Base-by-base conservation (phyloP, 2,329 filamentous ascomycete species). In the Calonectria pteridis region DNA sequence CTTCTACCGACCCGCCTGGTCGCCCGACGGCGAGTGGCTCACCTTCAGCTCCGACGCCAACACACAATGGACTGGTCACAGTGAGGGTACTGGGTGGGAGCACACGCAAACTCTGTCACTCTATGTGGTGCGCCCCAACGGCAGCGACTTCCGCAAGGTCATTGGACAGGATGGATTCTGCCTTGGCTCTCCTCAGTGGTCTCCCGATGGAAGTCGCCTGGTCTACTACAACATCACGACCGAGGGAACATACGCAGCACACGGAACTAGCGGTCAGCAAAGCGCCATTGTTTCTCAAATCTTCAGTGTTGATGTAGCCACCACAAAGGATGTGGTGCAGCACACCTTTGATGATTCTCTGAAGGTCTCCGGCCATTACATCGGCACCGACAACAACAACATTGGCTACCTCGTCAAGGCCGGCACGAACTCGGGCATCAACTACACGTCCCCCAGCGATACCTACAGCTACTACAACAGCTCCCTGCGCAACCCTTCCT, bases 371-470 rank as follows among this genome's bases (percentile, higher is more conserved):
- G 68, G 68, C 16, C 59, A 66, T n/a, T 71, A 71, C 35, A 11
- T 71, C 13, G 68, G 59, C 23, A 31, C 43, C 10, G 35, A 37
- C 6, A 71, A 26, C 35, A 40, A 29, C 28, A 66, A 66, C 37
- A 66, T 71, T 46, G 69, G 46, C 10, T 71, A 71, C 49, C 49
- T 71, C 20, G 62, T 66, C 59, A 66, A 71, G 51, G 69, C 69
- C 23, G 69, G 69, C 10, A 28, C 26, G 0, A 59, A 50, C 13
- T 9, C 59, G 7, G 69, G 69, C 13, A 28, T 71, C 37, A 71
- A 71, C 28, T 71, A 71, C 50, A 71, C 62, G 7, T 16, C 37
- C 20, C 49, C 69, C 9, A 37, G 31, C 9, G 31, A 51, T 7
- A 33, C 29, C 20, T 23, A 66, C 9, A 40, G 26, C 14, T 71